These are phyloP conservation scores for Tetrapisispora fleetii DNA, from an alignment of 805 yeast species.

Conservation along the genomic window DNA sequence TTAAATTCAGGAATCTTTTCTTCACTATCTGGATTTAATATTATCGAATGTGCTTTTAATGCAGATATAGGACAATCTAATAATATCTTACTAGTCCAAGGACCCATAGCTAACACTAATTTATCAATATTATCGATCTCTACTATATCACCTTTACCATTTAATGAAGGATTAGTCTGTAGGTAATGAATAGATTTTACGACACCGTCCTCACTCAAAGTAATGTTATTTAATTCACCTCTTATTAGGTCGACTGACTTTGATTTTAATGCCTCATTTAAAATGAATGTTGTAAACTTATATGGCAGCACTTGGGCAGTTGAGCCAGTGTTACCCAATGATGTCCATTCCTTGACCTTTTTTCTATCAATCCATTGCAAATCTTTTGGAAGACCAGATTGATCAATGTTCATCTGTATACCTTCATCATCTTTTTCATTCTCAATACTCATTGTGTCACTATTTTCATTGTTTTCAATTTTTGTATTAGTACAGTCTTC, in stretches of 20 bases:
- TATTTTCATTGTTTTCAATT: not conserved
- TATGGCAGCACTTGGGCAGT: conserved; percentile 97
- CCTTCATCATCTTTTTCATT: conserved; percentile 13
- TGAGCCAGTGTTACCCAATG: conserved; percentile 72
- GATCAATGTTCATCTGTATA: conserved; percentile 1
- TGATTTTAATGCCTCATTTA: conserved; percentile 69
- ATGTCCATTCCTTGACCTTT: conserved; percentile 62
- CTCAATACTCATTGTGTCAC: conserved; percentile 20
- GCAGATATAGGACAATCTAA: conserved; percentile 95
- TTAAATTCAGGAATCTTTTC: conserved; percentile 15
- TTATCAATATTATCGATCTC: conserved; percentile 53
- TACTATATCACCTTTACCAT: conserved; percentile 27
- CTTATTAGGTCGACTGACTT: conserved; percentile 77
- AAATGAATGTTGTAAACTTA: conserved; percentile 75
- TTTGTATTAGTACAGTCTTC: not conserved
- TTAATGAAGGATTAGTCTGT: not conserved
- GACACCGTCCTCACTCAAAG: conserved; percentile 28
- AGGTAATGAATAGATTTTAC: conserved; percentile 15
- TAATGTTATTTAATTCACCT: conserved; percentile 71
- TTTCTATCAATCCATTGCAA: conserved; percentile 68
- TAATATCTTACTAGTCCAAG: conserved; percentile 88
- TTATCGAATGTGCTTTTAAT: conserved; percentile 88
- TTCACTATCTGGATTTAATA: conserved; percentile 67
- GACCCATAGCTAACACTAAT: conserved; percentile 83
- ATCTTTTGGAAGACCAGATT: conserved; percentile 41